Conservation (phyloP, 495 filamentous ascomycete genomes). For the Choiromyces venosus region DNA sequence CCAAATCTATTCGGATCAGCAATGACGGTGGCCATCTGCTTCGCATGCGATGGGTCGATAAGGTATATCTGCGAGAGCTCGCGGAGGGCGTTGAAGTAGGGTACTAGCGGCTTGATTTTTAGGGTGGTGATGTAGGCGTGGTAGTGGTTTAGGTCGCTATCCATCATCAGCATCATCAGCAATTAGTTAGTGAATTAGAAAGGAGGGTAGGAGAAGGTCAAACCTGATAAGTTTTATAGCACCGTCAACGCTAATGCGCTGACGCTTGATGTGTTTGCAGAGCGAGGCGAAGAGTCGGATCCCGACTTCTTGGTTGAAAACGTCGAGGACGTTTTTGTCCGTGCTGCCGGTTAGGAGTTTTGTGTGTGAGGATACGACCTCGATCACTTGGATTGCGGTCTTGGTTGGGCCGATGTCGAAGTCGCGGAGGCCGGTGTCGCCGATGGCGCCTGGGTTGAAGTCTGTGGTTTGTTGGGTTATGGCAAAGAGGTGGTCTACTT, state of each 20-base stretch:
- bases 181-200: neutral
- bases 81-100: conserved; percentile 86
- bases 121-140: conserved; percentile 75
- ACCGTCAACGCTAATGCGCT: conserved; percentile 82
- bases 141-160: conserved; percentile 89
- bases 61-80: conserved; percentile 95
- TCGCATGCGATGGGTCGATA: conserved; percentile 78
- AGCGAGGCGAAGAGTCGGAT: conserved; percentile 81
- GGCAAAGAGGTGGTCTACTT: conserved; percentile 91
- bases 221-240: conserved; percentile 85
- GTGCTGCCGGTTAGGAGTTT: conserved; percentile 86
- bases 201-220: conserved; percentile 6
- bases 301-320: conserved; percentile 97
- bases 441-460: conserved; percentile 67
- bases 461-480: conserved; percentile 81
- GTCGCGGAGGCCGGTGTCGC: conserved; percentile 35
- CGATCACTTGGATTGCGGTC: conserved; percentile 73
- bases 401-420: conserved; percentile 73
- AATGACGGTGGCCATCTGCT: conserved; percentile 91
- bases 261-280: conserved; percentile 95
- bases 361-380: conserved; percentile 79
- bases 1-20: conserved; percentile 84
- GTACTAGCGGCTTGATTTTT: conserved; percentile 71
- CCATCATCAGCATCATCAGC: conserved; percentile 1
- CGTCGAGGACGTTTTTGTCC: conserved; percentile 94